These are phyloP conservation scores for Phytophthora kernoviae DNA, from an alignment of 352 stramenopile genomes.

Conservation along the genomic window DNA sequence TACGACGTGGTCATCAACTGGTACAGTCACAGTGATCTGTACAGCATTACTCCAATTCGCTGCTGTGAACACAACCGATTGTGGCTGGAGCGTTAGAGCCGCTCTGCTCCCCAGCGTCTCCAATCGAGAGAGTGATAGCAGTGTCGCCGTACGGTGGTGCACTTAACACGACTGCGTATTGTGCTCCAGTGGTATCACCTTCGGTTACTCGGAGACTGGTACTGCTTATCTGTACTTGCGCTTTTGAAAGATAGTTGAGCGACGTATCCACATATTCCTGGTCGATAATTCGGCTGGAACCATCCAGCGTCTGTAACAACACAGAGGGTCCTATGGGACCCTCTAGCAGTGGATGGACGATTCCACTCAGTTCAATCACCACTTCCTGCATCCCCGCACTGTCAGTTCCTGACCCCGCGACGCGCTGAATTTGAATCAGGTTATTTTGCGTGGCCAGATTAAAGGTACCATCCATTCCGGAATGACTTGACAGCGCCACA, in stretches of 20 bases:
- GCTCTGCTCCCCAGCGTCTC: slow-evolving; percentile 9
- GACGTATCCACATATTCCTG: slow-evolving; percentile 52
- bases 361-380: slow-evolving; percentile 27
- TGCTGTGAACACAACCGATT: slow-evolving; percentile 38
- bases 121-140: slow-evolving; percentile 22
- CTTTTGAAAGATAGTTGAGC: slow-evolving; percentile 35
- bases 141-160: slow-evolving; percentile 34
- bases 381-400: slow-evolving; percentile 35
- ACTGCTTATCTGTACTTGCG: slow-evolving; percentile 43
- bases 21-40: slow-evolving; percentile 31
- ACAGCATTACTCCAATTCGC: slow-evolving; percentile 48
- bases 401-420: slow-evolving; percentile 22
- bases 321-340: slow-evolving; percentile 50
- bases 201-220: slow-evolving; percentile 32
- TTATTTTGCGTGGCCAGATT: slow-evolving; percentile 23
- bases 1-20: slow-evolving; percentile 30
- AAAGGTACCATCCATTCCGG: slow-evolving; percentile 36
- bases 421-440: slow-evolving; percentile 26
- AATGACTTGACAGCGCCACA: slow-evolving; percentile 24
- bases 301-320: slow-evolving; percentile 59
- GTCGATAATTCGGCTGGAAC: slow-evolving; percentile 47
- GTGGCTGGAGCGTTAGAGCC: slow-evolving; percentile 35
- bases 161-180: slow-evolving; percentile 54
- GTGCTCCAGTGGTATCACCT: slow-evolving; percentile 18
- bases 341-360: slow-evolving; percentile 60